A percentile compares a stretch with the other conserved stretches of the same genome.
Conservation (phyloP, 345 rosid species). For the Brassica rapa region DNA sequence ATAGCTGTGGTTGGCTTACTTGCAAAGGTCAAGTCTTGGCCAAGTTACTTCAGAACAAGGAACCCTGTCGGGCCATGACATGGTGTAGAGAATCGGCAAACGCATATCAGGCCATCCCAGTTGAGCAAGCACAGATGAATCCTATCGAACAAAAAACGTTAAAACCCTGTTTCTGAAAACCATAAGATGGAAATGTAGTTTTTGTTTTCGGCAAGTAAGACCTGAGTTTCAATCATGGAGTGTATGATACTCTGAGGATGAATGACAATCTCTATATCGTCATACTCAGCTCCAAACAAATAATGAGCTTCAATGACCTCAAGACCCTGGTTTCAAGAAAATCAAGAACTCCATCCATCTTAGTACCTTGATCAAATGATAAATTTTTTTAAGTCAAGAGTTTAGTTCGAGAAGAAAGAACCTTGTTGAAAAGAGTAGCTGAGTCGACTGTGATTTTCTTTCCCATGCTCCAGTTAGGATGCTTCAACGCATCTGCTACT, state of each 20-base stretch:
- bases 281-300: conserved; percentile 89
- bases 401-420: conserved; percentile 18
- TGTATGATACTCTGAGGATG: conserved; percentile 94
- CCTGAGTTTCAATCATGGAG: conserved; percentile 98
- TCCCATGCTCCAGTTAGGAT: conserved; percentile 98
- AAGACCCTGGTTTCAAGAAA: conserved; percentile 66
- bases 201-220: conserved; percentile 24
- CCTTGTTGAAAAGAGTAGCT: conserved; percentile 97
- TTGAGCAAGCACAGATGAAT: conserved; percentile 92
- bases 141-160: conserved; percentile 47
- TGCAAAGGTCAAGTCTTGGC: conserved; percentile 98
- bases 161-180: not conserved
- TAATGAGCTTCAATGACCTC: conserved; percentile 99
- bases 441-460: conserved; percentile 96
- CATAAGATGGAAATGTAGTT: not conserved
- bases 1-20: conserved; percentile 46
- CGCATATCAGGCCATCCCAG: conserved; percentile 99
- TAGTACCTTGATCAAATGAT: not conserved
- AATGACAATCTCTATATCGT: conserved; percentile 82
- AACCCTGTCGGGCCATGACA: conserved; percentile 97
- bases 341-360: not conserved
- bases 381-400: not conserved
- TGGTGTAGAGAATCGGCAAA: conserved; percentile 85
- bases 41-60: conserved; percentile 92
- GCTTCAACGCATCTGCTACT: conserved; percentile 96